Evolutionary conservation across 495 filamentous ascomycete genomes (phyloP).

Genomic region (Podospora didyma): DNA sequence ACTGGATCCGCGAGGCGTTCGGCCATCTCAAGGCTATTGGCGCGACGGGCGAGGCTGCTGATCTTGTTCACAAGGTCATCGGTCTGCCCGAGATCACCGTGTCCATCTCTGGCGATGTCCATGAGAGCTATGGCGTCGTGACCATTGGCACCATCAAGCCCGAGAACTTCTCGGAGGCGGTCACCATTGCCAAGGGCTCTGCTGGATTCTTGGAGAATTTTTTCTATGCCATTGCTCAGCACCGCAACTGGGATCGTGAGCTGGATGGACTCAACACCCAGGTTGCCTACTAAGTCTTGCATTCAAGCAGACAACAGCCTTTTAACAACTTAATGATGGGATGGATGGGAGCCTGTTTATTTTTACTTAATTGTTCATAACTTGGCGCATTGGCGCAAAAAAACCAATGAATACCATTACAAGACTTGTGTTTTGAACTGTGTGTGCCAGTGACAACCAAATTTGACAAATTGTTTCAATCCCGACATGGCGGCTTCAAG

Average conservation of each 20-base stretch:
- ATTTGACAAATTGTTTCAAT: too few relatives aligned
- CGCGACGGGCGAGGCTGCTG: conserved; percentile 65
- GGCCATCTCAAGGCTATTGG: conserved; percentile 77
- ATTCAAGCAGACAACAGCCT: too few relatives aligned
- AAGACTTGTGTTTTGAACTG: too few relatives aligned
- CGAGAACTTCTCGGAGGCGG: conserved; percentile 50
- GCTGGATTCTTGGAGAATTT: conserved; percentile 58
- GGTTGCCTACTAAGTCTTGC: conserved; percentile 43
- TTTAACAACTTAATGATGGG: too few relatives aligned
- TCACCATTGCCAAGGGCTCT: conserved; percentile 58
- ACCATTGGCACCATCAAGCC: conserved; percentile 50
- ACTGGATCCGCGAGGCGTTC: conserved; percentile 84
- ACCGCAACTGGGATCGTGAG: conserved; percentile 69
- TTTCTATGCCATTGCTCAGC: conserved; percentile 63
- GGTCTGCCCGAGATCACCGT: conserved; percentile 52
- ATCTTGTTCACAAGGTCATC: conserved; percentile 57
- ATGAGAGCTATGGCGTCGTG: conserved; percentile 69
- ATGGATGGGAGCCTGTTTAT: too few relatives aligned
- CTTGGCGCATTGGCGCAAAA: too few relatives aligned
- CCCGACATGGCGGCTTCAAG: too few relatives aligned
- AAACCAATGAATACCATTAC: too few relatives aligned
- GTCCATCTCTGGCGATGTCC: conserved; percentile 44
- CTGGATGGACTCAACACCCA: conserved; percentile 56
- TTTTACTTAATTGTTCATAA: too few relatives aligned
- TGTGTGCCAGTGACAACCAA: too few relatives aligned